Evolutionary conservation across 192 early-diverging fungal genomes (phyloP).

Genomic region (Umbelopsis ramanniana): DNA sequence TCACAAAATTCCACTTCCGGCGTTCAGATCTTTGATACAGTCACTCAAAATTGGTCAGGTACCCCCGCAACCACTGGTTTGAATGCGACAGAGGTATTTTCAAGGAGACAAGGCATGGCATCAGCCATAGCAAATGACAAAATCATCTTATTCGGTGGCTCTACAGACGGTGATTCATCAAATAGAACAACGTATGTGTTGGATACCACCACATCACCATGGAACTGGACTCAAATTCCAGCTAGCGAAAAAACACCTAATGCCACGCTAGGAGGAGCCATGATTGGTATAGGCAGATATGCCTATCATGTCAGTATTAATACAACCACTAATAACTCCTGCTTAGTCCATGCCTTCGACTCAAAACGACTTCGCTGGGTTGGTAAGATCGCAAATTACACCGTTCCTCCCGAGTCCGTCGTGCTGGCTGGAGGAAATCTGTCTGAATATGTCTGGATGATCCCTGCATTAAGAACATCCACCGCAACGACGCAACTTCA

Average conservation of each 20-base stretch:
- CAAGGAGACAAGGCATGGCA: not conserved
- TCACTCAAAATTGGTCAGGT: not conserved
- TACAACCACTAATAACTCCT: constrained; percentile 11
- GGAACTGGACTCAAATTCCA: constrained; percentile 12
- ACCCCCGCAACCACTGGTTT: not conserved
- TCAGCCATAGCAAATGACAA: constrained; percentile 7
- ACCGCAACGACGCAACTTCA: not conserved
- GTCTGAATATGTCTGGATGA: constrained; percentile 5
- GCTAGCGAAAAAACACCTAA: not conserved
- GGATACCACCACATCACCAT: constrained; percentile 2
- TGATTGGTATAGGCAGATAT: constrained; percentile 16
- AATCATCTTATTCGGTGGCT: constrained; percentile 11
- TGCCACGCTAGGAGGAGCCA: not conserved
- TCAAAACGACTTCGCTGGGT: constrained; percentile 8
- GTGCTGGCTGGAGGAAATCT: not conserved
- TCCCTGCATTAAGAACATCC: not conserved
- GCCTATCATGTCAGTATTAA: constrained; percentile 6
- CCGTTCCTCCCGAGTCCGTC: not conserved
- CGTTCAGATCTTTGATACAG: not conserved
- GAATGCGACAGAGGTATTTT: not conserved
- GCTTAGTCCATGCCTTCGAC: constrained; percentile 3
- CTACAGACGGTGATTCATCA: not conserved
- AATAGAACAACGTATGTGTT: constrained; percentile 2
- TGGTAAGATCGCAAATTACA: not conserved
- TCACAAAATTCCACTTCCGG: not conserved